phyloP scores from a whole-genome alignment of 2,329 filamentous ascomycete genomes.

The Cladorrhinum sp. region DNA sequence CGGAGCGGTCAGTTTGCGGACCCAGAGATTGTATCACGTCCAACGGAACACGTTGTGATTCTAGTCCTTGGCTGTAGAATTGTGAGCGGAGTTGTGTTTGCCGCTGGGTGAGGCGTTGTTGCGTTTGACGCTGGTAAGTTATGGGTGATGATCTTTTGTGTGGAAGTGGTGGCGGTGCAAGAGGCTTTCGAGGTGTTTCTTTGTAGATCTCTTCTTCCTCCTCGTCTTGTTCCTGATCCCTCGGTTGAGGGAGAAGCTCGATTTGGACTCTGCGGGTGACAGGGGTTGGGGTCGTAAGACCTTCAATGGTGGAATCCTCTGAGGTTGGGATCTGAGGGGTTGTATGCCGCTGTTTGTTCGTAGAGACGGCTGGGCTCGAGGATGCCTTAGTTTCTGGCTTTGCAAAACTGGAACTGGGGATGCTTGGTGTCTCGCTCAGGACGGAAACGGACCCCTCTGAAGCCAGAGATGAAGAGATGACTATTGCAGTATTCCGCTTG shows the following conservation, averaged over 20 bases:
- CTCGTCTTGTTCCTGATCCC: not conserved
- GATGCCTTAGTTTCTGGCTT: not conserved
- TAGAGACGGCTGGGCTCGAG: not conserved
- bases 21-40: conserved; percentile 48
- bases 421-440: not conserved
- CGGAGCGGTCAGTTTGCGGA: conserved; percentile 48
- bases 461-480: not conserved
- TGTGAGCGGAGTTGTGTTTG: conserved; percentile 29
- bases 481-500: not conserved
- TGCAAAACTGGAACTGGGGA: not conserved
- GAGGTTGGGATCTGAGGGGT: conserved; percentile 9
- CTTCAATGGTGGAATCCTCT: conserved; percentile 9
- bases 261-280: conserved; percentile 23
- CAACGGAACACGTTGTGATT: conserved; percentile 52
- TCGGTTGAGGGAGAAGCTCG: conserved; percentile 14
- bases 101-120: conserved; percentile 3
- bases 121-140: conserved; percentile 6
- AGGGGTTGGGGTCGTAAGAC: conserved; percentile 27
- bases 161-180: not conserved
- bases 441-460: not conserved
- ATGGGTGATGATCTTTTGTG: conserved; percentile 18
- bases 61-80: conserved; percentile 36
- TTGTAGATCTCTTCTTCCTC: conserved; percentile 21
- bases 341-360: conserved; percentile 5
- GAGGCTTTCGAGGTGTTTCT: conserved; percentile 23